Evolutionary conservation across 2,329 filamentous ascomycete genomes (phyloP), one percentile per base, ranked within the genome.

Genomic region (Lecanicillium sp.): DNA sequence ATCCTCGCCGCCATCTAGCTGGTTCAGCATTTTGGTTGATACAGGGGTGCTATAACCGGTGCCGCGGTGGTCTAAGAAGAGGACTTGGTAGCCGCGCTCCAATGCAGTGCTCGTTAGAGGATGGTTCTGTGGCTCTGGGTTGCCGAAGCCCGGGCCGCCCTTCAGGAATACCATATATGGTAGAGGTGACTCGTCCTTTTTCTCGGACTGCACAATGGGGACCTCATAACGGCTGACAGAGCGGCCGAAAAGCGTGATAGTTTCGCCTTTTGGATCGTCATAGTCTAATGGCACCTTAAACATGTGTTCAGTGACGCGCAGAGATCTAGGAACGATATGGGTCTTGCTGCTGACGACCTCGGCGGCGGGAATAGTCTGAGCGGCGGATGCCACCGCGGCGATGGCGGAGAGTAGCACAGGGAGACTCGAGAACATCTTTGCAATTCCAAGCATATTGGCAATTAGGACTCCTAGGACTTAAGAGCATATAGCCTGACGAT

Each of bases 41-140:
- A 95, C 75, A 1, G 89, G 83, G 2, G 78, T 83, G 54, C 85
- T 94, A 35, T 94, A 65, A 2, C 90, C 90, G 4, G 88, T 94
- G 12, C 90, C 90, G 35, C 90, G 78, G 57, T 95, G 88, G 57
- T 96, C 90, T 13, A 95, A 72, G 46, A 83, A 81, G 3, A 95
- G 72, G 32, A 87, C 67, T 58, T 94, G 85, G 53, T 95, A 95
- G n/a, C 88, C 89, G 46, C 81, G 80, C 43, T 81, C 78, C 6
- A 95, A 70, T 40, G 87, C 71, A 19, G 71, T 67, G 20, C 78
- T 72, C 13, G 85, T 83, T 54, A 88, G 75, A 7, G 79, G 67
- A 44, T 78, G 76, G 43, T 84, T 74, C 55, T 94, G 83, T 2
- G 90, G 35, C 30, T 41, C 39, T 12, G 37, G 34, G 25, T 37